Percentiles rank a stretch among this genome's conserved stretches.
phyloP scores from a whole-genome alignment of 495 filamentous ascomycete species.

The Endocarpon pusillum region DNA sequence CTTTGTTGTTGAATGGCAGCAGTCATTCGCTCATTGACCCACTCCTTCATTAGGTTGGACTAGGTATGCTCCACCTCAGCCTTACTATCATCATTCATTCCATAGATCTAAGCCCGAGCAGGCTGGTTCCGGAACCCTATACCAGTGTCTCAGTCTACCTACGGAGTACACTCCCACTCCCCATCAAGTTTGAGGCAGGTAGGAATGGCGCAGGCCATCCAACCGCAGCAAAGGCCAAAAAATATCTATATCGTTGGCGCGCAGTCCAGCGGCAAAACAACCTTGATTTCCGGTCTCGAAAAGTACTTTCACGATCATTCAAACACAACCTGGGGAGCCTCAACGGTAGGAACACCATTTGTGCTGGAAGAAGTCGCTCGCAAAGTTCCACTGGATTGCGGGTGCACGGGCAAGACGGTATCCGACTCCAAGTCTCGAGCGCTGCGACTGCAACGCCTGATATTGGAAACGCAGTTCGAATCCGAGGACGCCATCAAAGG shows the following conservation, averaged over 20 bases:
- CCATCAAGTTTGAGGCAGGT: too few species aligned
- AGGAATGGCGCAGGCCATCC: too few species aligned
- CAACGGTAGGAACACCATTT: slow-evolving; percentile 3
- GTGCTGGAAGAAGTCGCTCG: slow-evolving; percentile 30
- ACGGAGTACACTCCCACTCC: too few species aligned
- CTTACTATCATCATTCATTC: too few species aligned
- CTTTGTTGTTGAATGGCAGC: too few species aligned
- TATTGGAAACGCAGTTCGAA: slow-evolving; percentile 25
- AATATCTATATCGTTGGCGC: slow-evolving; percentile 34
- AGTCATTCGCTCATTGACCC: too few species aligned
- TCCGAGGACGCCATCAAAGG: slow-evolving; percentile 15
- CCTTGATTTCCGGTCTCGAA: slow-evolving; percentile 23
- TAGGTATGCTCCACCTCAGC: too few species aligned
- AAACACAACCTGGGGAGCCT: neutral
- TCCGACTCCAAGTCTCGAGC: slow-evolving; percentile 12
- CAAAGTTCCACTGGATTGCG: slow-evolving; percentile 19
- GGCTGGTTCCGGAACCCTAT: too few species aligned
- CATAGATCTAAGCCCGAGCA: too few species aligned
- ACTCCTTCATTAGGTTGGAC: too few species aligned
- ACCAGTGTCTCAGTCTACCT: too few species aligned
- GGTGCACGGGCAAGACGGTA: slow-evolving; percentile 24
- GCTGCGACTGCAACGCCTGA: slow-evolving; percentile 25
- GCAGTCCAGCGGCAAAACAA: slow-evolving; percentile 35
- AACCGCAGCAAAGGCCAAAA: too few species aligned
- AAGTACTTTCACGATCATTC: slow-evolving; percentile 11